Percentiles rank a stretch among this genome's conserved stretches.
phyloP scores from a whole-genome alignment of 495 filamentous ascomycete species.

The Neurospora sp. region DNA sequence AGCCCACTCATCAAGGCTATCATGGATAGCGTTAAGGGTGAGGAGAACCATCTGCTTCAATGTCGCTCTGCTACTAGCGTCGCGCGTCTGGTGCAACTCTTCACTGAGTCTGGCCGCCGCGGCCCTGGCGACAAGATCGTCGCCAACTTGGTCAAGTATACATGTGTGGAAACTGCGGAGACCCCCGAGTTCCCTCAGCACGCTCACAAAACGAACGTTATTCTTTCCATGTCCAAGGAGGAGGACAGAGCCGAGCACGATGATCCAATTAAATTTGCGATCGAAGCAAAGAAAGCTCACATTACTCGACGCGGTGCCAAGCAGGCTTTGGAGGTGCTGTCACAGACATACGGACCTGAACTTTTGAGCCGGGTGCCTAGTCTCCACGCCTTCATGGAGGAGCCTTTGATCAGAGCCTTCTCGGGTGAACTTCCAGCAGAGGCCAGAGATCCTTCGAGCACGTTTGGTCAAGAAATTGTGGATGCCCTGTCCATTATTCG shows the following conservation, averaged over 20 bases:
- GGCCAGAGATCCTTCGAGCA: conserved; percentile 55
- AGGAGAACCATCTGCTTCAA: conserved; percentile 87
- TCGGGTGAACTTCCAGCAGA: conserved; percentile 57
- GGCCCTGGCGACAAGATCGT: conserved; percentile 89
- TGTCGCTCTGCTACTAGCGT: conserved; percentile 76
- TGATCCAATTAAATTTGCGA: conserved; percentile 79
- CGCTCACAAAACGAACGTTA: conserved; percentile 58
- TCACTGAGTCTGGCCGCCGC: conserved; percentile 62
- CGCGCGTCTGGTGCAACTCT: conserved; percentile 71
- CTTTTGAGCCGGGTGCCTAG: conserved; percentile 74
- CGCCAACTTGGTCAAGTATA: conserved; percentile 88
- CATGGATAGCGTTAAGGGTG: conserved; percentile 95
- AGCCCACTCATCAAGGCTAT: conserved; percentile 82
- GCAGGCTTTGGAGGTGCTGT: conserved; percentile 83
- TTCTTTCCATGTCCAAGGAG: conserved; percentile 89
- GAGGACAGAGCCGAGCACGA: conserved; percentile 89
- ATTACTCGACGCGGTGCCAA: conserved; percentile 89
- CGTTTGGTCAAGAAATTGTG: conserved; percentile 80
- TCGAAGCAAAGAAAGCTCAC: conserved; percentile 72
- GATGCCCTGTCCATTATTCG: conserved; percentile 89
- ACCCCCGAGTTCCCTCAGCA: conserved; percentile 88
- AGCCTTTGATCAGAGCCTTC: conserved; percentile 65
- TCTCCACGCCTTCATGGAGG: conserved; percentile 66
- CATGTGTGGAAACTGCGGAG: conserved; percentile 91
- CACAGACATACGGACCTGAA: conserved; percentile 61